Base-by-base conservation (phyloP, 768 basidiomycete species). In the Tricholoma terreum region DNA sequence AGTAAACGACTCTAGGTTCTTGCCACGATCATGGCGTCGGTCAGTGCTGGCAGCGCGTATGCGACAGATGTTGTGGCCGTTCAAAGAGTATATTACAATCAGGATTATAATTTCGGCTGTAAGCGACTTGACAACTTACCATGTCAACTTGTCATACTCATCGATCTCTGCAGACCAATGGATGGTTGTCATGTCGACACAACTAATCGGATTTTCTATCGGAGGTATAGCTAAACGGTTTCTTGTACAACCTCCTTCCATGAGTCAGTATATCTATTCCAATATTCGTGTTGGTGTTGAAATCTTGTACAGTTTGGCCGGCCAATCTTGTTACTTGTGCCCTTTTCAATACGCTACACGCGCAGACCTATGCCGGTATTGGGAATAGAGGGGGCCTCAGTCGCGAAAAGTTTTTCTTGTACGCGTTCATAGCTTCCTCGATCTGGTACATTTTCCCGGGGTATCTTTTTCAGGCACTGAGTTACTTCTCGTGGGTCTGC, bases 151-250 rank as follows among this genome's bases (percentile, higher is more conserved):
- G 31, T 11, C 35, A 42, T 51, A 12, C 52, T 58, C 27, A 31
- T 33, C 55, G 46, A 31, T 61, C 55, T 62, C 38, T 22, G 19
- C 60, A 81, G 89, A 91, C 69, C 87, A 90, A 73, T 88, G 89
- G 85, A 82, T 91, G 70, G 72, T 91, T 19, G 86, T 92, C 22
- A 83, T 91, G 73, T 86, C 83, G 30, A 85, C 85, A 1, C 86
- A 88, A 64, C 73, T 90, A 54, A 90, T 92, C 54, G 90, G 92
- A 11, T 92, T 92, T 75, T 91, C 89, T 4, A 84, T 92, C 55
- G 91, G 90, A 75, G 66, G 83, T 63, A 62, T 92, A 76, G 61
- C 82, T 6, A 83, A 87, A 30, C 84, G 90, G 10, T 92, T 92
- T 78, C 79, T 92, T 35, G 90, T 89, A 35, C 79, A 84, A 55